A percentile compares a stretch with the other conserved stretches of the same genome.
phyloP scores from a whole-genome alignment of 306 rosid species.

The Vachellia collinsii region DNA sequence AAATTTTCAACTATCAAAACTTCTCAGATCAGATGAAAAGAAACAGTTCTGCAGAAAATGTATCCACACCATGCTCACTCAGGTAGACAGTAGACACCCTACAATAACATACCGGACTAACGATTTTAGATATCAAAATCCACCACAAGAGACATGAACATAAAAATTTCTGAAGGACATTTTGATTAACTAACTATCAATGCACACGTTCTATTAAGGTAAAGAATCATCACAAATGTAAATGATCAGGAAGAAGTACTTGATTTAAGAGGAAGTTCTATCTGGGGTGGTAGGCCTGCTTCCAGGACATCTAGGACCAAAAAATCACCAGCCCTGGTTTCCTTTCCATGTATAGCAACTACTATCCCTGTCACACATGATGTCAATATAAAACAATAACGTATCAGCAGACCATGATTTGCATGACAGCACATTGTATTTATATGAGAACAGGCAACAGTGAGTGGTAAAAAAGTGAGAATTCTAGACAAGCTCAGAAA shows the following conservation, averaged over 20 bases:
- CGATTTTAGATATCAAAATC: slow-evolving; percentile 2
- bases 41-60: slow-evolving; percentile 30
- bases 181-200: background rate
- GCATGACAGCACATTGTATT: slow-evolving; percentile 18
- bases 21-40: slow-evolving; percentile 6
- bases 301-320: slow-evolving; percentile 81
- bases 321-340: slow-evolving; percentile 73
- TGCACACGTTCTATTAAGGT: slow-evolving; percentile 22
- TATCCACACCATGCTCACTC: slow-evolving; percentile 29
- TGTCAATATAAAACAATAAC: slow-evolving; percentile 37
- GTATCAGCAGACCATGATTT: slow-evolving; percentile 15
- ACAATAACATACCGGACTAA: background rate
- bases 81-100: background rate
- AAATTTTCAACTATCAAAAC: slow-evolving; percentile 23
- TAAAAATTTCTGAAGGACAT: slow-evolving; percentile 6
- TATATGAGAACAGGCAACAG: slow-evolving; percentile 16
- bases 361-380: slow-evolving; percentile 62
- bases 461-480: slow-evolving; percentile 16
- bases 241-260: slow-evolving; percentile 47
- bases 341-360: slow-evolving; percentile 83
- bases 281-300: slow-evolving; percentile 93
- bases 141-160: slow-evolving; percentile 10
- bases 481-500: slow-evolving; percentile 28
- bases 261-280: slow-evolving; percentile 67
- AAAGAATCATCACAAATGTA: slow-evolving; percentile 31